These are phyloP conservation scores for Purshia tridentata DNA, from an alignment of 306 rosid species.

Conservation along the genomic window DNA sequence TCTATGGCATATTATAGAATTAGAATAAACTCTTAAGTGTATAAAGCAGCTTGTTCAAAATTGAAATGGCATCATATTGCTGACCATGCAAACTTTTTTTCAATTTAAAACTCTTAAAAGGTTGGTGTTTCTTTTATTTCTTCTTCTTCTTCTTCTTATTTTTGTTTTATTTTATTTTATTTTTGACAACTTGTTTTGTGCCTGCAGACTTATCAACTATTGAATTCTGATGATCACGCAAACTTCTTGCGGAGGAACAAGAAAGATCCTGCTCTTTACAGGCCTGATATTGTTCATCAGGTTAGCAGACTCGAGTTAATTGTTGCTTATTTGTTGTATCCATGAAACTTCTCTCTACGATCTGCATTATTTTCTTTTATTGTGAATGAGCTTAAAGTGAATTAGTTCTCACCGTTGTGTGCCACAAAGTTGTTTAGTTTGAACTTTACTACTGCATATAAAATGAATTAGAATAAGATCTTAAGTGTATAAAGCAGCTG, in stretches of 20 bases:
- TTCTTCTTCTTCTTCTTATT: neutral
- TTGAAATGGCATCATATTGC: too few relatives aligned
- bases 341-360: neutral
- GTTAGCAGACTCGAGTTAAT: constrained; percentile 25
- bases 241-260: constrained; percentile 58
- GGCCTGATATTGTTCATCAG: constrained; percentile 90
- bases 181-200: neutral
- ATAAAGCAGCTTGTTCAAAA: too few relatives aligned
- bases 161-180: neutral
- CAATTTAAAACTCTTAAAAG: too few relatives aligned
- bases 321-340: neutral
- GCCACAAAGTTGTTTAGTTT: neutral
- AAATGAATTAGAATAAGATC: neutral
- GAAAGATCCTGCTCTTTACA: constrained; percentile 71
- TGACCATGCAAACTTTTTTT: too few relatives aligned
- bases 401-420: neutral
- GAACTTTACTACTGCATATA: neutral
- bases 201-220: constrained; percentile 64
- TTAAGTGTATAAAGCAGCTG: neutral
- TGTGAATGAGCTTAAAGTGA: neutral
- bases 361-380: neutral
- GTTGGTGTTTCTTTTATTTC: neutral
- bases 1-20: too few relatives aligned
- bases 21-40: too few relatives aligned
- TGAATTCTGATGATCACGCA: constrained; percentile 82